Percentiles rank a stretch among this genome's conserved stretches.
Conservation (phyloP, 2,329 filamentous ascomycete species). For the Beauveria sp. region DNA sequence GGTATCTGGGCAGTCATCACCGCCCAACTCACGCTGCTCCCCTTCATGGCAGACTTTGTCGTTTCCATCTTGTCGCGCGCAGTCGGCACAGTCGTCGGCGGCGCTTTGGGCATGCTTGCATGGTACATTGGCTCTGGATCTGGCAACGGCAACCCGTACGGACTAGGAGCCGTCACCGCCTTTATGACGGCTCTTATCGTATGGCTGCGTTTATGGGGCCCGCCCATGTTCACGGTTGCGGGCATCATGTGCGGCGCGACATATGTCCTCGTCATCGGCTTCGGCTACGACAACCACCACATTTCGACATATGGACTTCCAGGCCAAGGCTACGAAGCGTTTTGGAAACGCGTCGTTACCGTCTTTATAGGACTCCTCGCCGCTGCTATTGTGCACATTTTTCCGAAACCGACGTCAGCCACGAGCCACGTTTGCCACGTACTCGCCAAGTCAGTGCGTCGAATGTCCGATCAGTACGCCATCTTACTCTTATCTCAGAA, state of each 20-base stretch:
- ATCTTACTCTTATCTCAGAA: conserved; percentile 31
- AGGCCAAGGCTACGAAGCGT: conserved; percentile 38
- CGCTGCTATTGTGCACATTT: conserved; percentile 36
- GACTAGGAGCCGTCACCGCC: conserved; percentile 37
- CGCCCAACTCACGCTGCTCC: conserved; percentile 37
- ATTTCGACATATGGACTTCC: conserved; percentile 37
- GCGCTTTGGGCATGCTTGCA: conserved; percentile 35
- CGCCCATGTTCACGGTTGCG: conserved; percentile 20
- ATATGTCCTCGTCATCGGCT: conserved; percentile 35
- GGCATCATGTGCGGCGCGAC: conserved; percentile 29
- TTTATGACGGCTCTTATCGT: conserved; percentile 27
- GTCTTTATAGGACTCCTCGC: conserved; percentile 37
- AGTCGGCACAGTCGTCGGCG: conserved; percentile 38
- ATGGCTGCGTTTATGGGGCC: conserved; percentile 28
- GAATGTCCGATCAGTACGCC: conserved; percentile 41
- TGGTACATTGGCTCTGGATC: conserved; percentile 46
- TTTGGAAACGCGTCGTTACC: conserved; percentile 38
- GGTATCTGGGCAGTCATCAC: conserved; percentile 46
- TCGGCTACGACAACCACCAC: conserved; percentile 38
- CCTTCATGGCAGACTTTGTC: conserved; percentile 43
- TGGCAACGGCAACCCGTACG: conserved; percentile 42
- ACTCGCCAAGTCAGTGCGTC: conserved; percentile 34
- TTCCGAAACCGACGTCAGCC: conserved; percentile 39
- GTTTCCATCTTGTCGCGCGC: conserved; percentile 34
- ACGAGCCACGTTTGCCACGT: conserved; percentile 35